Base-by-base conservation (phyloP, 305 asterid species). In the Nicotiana rustica region DNA sequence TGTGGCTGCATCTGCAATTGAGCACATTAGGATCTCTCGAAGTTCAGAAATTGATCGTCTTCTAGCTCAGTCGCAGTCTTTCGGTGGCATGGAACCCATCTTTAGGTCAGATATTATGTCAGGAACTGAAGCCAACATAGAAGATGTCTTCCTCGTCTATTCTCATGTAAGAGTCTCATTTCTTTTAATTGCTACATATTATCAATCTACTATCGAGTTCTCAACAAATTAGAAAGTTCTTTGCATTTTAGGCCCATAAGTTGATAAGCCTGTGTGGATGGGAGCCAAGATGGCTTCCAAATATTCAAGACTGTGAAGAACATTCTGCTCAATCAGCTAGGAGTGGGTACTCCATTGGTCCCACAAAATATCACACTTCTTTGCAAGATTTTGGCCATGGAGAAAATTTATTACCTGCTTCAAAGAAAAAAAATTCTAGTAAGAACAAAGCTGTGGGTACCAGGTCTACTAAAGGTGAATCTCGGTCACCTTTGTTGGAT, bases 281-380 rank as follows among this genome's bases (percentile, higher is more conserved):
- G 99, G 99, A 97, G 84, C 98, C 99, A 55, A 92, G 98, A 89
- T 97, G 99, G 99, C 98, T 97, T 84, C 97, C 97, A 85, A 97
- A 97, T 91, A 85, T 97, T 86, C 99, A 93, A 93, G 99, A 97
- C 81, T 97, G 94, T 87, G 99, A 95, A 87, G 99, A 97, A 87
- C 92, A 97, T 91, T 97, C 99, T 86, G 97, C 97, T 86, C 98
- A 97, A 86, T 97, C 99, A 38, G 98, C 98, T 71, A 89, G 98
- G 88, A 92, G 95, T 78, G 98, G 95, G 62, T 85, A 88, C 91
- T 97, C 98, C 25, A 90, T 86, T 79, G 98, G 93, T 85, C 98
- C 95, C 79, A 86, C 93, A 60, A 93, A 88, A 84, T 71, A 89
- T 84, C 84, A 79, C 83, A 93, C 88, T 77, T 97, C 92, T 64